Evolutionary conservation across 345 rosid species (phyloP), one percentile per base, ranked within the genome.

Genomic region (Boechera stricta): DNA sequence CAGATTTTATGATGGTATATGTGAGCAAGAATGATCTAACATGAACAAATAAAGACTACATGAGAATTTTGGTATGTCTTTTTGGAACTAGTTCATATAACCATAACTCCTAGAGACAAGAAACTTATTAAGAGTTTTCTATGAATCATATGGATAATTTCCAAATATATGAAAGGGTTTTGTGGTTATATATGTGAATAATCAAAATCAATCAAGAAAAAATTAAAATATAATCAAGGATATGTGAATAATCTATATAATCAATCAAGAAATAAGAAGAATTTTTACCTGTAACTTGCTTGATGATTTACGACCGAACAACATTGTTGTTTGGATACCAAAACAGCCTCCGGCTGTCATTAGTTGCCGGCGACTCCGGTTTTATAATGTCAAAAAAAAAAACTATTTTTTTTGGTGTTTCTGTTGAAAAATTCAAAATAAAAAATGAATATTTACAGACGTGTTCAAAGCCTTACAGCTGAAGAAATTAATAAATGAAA

Each of bases 311-410:
- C 84, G 83, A 73, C 84, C 83, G 12, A 81, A 82, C 58, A 84
- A 31, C 80, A 84, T 82, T 36, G 87, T 85, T 38, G 86, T 84
- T 48, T 71, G 72, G 28, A 83, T 64, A 39, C 84, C 84, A n/a
- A 82, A 86, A 60, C 83, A 80, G 67, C 70, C 66, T 41, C 80
- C 76, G 61, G 76, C 63, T 51, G 81, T 21, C 87, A 89, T 86
- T 18, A 38, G 68, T 64, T 58, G 53, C 75, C 74, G 63, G 57
- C 33, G 59, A 69, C 71, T 61, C 74, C 62, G 32, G 64, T 35
- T 82, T 39, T 80, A 72, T 66, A 72, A 41, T 80, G 67, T 65
- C 58, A 57, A 52, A 49, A n/a, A 49, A 16, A 66, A 58, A 44
- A 12, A 32, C 9, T 59, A 26, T 13, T 33, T 44, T 74, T 59